These are phyloP conservation scores for Ophiosphaerella narmari DNA, from an alignment of 2,329 filamentous ascomycete species.

Conservation along the genomic window DNA sequence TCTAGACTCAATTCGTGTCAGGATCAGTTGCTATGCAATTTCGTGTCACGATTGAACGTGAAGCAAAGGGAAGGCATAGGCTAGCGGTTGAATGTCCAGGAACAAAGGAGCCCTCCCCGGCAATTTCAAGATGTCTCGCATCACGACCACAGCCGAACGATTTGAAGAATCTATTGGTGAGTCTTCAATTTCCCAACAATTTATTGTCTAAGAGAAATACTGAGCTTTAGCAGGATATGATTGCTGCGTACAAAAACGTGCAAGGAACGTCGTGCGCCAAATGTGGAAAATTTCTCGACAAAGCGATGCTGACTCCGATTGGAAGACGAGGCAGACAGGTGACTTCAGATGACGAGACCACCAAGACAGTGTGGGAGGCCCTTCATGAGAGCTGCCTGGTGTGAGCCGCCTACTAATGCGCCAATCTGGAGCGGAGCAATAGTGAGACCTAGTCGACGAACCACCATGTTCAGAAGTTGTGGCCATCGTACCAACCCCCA, in stretches of 20 bases:
- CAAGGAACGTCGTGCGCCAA: constrained; percentile 38
- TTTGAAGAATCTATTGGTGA: constrained; percentile 41
- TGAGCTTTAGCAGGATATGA: constrained; percentile 42
- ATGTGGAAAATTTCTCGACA: constrained; percentile 39
- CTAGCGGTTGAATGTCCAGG: constrained; percentile 40
- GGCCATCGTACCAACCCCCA: constrained; percentile 35
- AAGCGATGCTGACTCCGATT: constrained; percentile 25
- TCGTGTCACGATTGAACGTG: constrained; percentile 31
- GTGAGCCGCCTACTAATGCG: constrained; percentile 2
- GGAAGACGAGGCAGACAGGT: constrained; percentile 39
- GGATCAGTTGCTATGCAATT: constrained; percentile 32
- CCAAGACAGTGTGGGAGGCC: constrained; percentile 38
- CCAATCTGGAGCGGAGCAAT: no score
- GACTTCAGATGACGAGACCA: constrained; percentile 16
- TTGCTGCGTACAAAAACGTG: constrained; percentile 44
- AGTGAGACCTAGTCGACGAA: no score
- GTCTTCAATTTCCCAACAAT: constrained; percentile 1
- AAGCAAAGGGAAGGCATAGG: constrained; percentile 29
- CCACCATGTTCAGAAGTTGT: constrained; percentile 5
- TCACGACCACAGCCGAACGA: constrained; percentile 39
- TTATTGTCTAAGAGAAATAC: constrained; percentile 1
- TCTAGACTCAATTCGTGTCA: constrained; percentile 33
- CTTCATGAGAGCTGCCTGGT: constrained; percentile 43
- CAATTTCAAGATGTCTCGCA: constrained; percentile 41
- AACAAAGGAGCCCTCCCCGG: constrained; percentile 25